Base-by-base conservation (phyloP, 1,284 basidiomycete species). In the Melampsora americana region DNA sequence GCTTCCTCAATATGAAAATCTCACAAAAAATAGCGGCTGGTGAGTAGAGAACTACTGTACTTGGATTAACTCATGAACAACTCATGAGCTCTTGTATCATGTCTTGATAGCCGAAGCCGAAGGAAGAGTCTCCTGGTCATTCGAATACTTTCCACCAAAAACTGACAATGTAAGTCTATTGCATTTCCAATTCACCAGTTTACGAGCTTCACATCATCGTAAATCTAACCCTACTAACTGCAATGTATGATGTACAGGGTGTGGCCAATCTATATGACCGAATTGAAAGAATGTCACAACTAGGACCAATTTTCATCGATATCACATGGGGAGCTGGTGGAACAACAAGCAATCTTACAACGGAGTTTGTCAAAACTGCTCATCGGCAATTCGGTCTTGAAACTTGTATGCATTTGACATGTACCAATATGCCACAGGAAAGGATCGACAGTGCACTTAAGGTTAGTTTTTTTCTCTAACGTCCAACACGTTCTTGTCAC, bases 241-340 rank as follows among this genome's bases (percentile, higher is more conserved):
- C 20, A 12, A 56, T 56, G 6, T 12, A n/a, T 59, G 50, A 56
- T 56, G 5, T 48, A 7, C 83, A 92, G 88, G 95, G 92, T 77
- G 91, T 91, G 80, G 89, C 91, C 80, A 95, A 95, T 83, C 86
- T 95, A 30, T 85, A 92, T 78, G 85, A 90, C 78, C 89, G 95
- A 78, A 91, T 92, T 79, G 87, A 88, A 32, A 87, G 93, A 69
- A 85, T 96, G 68, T 85, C 89, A 39, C 81, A 85, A 6, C 84
- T 92, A 39, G 96, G 96, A 4, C 96, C 96, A 20, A 95, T 96
- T 84, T 99, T 98, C 82, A 92, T 98, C 81, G 95, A 99, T 83
- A 96, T 99, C 82, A 99, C 95, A 82, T 98, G 92, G 94, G 95
- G 96, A 84, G 95, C 95, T 66, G 95, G 95, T 73, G 95, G 95